Conservation (phyloP, 2,329 filamentous ascomycete species). For the Xylaria polymorpha region DNA sequence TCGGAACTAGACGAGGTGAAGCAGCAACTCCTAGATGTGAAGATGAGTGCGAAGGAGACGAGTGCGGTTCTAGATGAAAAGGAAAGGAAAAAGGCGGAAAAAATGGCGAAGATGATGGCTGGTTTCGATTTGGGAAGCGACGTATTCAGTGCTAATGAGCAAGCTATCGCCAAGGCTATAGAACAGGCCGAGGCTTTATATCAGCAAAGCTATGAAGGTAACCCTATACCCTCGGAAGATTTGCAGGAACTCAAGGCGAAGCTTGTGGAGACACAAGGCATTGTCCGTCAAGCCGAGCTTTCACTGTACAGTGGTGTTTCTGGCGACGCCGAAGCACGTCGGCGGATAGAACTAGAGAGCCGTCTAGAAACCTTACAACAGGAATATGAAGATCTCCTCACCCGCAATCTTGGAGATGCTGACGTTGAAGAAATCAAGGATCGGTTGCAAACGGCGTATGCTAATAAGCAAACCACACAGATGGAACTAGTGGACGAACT, state of each 20-base stretch:
- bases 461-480: constrained; percentile 78
- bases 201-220: constrained; percentile 79
- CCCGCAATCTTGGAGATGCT: constrained; percentile 79
- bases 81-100: constrained; percentile 98
- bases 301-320: constrained; percentile 78
- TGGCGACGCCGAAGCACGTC: constrained; percentile 72
- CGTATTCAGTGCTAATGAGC: constrained; percentile 93
- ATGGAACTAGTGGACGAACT: constrained; percentile 80
- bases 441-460: constrained; percentile 80
- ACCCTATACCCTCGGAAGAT: constrained; percentile 83
- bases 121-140: constrained; percentile 95
- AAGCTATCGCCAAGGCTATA: constrained; percentile 84
- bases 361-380: constrained; percentile 79
- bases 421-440: constrained; percentile 89
- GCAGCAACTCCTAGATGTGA: constrained; percentile 93
- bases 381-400: constrained; percentile 85
- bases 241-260: constrained; percentile 80
- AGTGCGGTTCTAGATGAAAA: constrained; percentile 93
- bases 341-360: constrained; percentile 80
- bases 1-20: constrained; percentile 93
- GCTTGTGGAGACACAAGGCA: constrained; percentile 88
- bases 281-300: constrained; percentile 91
- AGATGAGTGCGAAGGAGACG: constrained; percentile 96
- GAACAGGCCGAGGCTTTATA: constrained; percentile 83
- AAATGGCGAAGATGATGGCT: constrained; percentile 99